Base-by-base conservation (phyloP, 2,329 filamentous ascomycete genomes). In the Colletotrichum sp. region DNA sequence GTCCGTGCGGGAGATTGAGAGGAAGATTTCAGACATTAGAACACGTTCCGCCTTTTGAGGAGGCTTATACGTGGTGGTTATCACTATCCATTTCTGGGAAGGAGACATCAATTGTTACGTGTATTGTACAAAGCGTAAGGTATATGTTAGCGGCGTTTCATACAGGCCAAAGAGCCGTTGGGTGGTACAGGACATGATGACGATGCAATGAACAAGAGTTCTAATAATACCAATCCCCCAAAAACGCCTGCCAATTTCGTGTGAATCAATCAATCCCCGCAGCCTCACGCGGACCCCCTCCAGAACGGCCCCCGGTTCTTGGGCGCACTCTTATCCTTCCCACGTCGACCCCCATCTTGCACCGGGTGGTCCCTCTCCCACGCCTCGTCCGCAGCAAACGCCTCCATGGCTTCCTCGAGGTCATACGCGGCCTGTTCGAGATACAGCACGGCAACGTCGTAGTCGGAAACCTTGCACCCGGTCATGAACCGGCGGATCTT, bases 1-100 rank as follows among this genome's bases (percentile, higher is more conserved):
- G 75, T 96, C 95, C 57, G 93, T 98, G 71, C 88, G 95, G 80
- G 95, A 99, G 86, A 97, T 99, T 82, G 98, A 99, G 89, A 93
- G 97, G 82, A 98, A 98, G 87, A 96, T 99, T 82, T 96, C 95
- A 76, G 90, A 92, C 76, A 88, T 92, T 65, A 90, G 90, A 65
- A 92, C 90, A 44, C 85, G 90, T 71, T 91, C 90, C 77, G 90
- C 90, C 62, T 92, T 92, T 79, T 92, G 86, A 87, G 18, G 34
- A 34, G 18, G 32, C 16, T 13, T 16, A 7, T 16, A 52, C 15
- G 21, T 32, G 24, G 67, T 30, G 30, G 49, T 60, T 71, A 59
- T 66, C 55, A 26, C 13, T 28, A 64, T 32, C n/a, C 15, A 10
- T 28, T 69, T 24, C 32, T 21, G 62, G 55, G 52, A 15, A 21